phyloP scores from a whole-genome alignment of 2,329 filamentous ascomycete species.

The Apiospora kogelbergensis region DNA sequence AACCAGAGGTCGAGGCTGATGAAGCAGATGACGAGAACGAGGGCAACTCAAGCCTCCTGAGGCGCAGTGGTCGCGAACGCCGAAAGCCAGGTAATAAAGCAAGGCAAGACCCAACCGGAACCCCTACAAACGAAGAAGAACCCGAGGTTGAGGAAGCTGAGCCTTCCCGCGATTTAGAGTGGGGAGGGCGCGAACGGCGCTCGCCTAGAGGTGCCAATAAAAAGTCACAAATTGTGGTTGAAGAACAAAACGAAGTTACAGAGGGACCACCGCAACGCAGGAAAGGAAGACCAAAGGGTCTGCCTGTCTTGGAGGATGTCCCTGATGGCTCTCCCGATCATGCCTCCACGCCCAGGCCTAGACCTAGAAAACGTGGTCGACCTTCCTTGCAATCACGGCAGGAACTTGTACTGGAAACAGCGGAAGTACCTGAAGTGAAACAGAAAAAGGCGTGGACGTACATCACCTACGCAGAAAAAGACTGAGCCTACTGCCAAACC shows the following conservation, averaged over 20 bases:
- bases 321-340: neutral
- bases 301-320: neutral
- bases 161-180: neutral
- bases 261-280: neutral
- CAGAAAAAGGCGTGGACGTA: slow-evolving; percentile 25
- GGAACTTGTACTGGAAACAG: slow-evolving; percentile 14
- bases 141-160: neutral
- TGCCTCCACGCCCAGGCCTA: neutral
- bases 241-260: neutral
- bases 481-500: neutral
- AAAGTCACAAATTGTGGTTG: neutral
- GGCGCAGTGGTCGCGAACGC: slow-evolving; percentile 10
- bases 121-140: neutral
- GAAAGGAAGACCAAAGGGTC: neutral
- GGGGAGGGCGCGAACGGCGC: neutral
- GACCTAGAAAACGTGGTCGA: slow-evolving; percentile 9
- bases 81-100: neutral
- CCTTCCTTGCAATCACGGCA: neutral
- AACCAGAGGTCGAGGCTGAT: slow-evolving; percentile 22
- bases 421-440: slow-evolving; percentile 9
- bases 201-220: neutral
- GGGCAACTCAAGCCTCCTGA: slow-evolving; percentile 13
- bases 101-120: neutral
- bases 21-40: slow-evolving; percentile 33
- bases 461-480: slow-evolving; percentile 24